Evolutionary conservation across 176 grass and related monocot genomes (phyloP), one percentile per base, ranked within the genome.

Genomic region (Rhynchospora pubera): DNA sequence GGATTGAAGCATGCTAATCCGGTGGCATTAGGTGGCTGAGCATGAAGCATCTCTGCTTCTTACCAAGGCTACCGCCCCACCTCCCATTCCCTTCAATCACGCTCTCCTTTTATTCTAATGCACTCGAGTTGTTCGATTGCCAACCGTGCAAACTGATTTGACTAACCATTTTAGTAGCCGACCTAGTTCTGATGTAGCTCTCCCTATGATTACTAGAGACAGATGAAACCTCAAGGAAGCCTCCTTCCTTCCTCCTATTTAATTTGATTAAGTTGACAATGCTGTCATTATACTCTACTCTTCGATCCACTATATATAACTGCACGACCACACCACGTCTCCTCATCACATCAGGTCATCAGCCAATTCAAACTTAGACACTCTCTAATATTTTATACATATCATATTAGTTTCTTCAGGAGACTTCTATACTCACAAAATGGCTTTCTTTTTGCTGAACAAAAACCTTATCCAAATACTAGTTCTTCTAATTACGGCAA

Each of bases 31-130:
- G 79, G 44, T 82, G 60, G 51, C 43, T 65, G 15, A 51, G 44
- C 79, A 82, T 59, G 79, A 82, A 82, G 45, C 11, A 82, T 53
- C 61, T 62, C 43, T 82, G 79, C 61, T 66, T 60, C 79, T 82
- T 65, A 28, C 58, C 79, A 82, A 66, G 18, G 19, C 43, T 82
- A 82, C 79, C 79, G 79, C 79, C 79, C 79, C 79, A 82, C 47
- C 16, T 66, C 47, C 50, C 62, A 64, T 32, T 28, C 66, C 79
- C 79, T 66, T 82, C 79, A 82, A 82, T 53, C 43, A 52, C 79
- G 79, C 79, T 82, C 79, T 63, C 45, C 9, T 82, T 34, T 64
- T 16, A 34, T 50, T 82, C 44, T 24, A 64, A 26, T 22, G 42
- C 11, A 44, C 21, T 64, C 21, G 13, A 24, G 24, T 62, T 82